Conservation (phyloP, 2,329 filamentous ascomycete species). For the Chaetomium strumarium region DNA sequence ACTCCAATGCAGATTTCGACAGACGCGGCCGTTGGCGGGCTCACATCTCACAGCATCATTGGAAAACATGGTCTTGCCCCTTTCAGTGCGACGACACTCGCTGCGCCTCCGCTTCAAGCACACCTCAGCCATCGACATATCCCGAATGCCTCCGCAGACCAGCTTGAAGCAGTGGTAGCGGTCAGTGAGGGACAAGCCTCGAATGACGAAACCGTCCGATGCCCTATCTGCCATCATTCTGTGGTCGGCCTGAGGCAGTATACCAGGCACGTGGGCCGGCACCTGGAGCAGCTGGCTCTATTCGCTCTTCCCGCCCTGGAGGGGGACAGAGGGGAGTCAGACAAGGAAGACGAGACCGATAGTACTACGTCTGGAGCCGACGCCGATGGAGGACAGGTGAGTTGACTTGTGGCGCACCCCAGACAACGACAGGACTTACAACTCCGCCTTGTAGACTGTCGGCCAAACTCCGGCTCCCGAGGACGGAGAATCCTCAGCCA, state of each 20-base stretch:
- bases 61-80: not conserved
- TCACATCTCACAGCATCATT: not conserved
- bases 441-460: no score
- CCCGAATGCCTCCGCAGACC: not conserved
- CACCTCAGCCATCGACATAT: not conserved
- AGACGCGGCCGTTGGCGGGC: not conserved
- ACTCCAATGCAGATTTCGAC: not conserved
- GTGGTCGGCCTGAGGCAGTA: not conserved
- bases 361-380: no score
- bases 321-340: not conserved
- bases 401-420: no score
- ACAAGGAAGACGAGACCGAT: no score
- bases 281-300: constrained; percentile 7
- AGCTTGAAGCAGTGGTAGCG: not conserved
- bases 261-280: constrained; percentile 5
- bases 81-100: not conserved
- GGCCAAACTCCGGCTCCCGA: no score
- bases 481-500: constrained; percentile 17
- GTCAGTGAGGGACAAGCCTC: not conserved
- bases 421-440: no score
- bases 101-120: not conserved
- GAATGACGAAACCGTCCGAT: not conserved
- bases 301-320: constrained; percentile 10
- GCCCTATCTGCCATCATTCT: not conserved
- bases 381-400: no score